phyloP scores from a whole-genome alignment of 1,139 yeast genomes.

The Zygoascus sp. region DNA sequence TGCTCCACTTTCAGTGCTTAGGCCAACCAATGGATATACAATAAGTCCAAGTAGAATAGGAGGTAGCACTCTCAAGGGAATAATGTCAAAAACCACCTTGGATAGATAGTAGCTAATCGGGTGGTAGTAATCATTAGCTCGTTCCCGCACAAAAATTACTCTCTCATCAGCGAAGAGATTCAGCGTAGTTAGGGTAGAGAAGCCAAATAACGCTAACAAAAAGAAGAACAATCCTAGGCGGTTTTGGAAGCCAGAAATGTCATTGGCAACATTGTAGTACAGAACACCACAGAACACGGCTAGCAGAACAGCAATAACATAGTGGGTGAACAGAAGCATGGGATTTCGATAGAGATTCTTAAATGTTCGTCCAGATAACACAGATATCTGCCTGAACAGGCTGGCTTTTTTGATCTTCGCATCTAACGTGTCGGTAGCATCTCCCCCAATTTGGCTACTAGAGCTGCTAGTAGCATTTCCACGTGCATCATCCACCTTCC shows the following conservation, averaged over 20 bases:
- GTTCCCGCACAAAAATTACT: constrained; percentile 81
- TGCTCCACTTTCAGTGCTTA: constrained; percentile 73
- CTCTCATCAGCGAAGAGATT: constrained; percentile 86
- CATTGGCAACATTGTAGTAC: constrained; percentile 77
- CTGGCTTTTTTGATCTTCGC: constrained; percentile 45
- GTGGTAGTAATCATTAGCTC: constrained; percentile 89
- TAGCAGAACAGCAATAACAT: constrained; percentile 66
- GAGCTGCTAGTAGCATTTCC: constrained; percentile 20
- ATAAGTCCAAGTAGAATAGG: constrained; percentile 79
- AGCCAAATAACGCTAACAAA: constrained; percentile 84
- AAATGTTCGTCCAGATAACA: constrained; percentile 80
- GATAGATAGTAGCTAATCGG: constrained; percentile 82
- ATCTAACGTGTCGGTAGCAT: constrained; percentile 12
- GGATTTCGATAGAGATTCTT: constrained; percentile 92
- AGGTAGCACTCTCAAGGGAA: constrained; percentile 86
- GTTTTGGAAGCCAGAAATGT: constrained; percentile 94
- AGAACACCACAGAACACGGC: constrained; percentile 83
- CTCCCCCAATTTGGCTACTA: constrained; percentile 28
- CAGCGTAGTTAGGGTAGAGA: constrained; percentile 84
- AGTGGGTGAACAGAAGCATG: constrained; percentile 74
- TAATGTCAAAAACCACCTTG: constrained; percentile 80
- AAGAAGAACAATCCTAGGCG: constrained; percentile 90
- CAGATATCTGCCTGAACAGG: constrained; percentile 56
- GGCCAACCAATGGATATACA: constrained; percentile 87
- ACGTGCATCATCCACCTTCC: constrained; percentile 40